Evolutionary conservation across 306 rosid genomes (phyloP), one percentile per base, ranked within the genome.

Genomic region (Cucumis melo): DNA sequence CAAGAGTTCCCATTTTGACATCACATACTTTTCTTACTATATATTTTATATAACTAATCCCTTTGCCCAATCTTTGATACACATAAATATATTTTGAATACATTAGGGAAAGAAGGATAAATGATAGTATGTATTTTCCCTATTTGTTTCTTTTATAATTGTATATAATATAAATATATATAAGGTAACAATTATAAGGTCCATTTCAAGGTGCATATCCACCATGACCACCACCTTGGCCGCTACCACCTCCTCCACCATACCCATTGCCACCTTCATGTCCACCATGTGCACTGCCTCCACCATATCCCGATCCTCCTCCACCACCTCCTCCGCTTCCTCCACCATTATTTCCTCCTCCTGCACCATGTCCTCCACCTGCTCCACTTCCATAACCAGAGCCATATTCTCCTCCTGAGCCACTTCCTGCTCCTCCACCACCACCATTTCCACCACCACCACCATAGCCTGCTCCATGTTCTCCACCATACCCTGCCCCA

Each of bases 341-440:
- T 7, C 75, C 75, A 0, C 38, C 75, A 2, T 0, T 20, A 10
- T 2, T 42, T 23, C 36, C 36, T 70, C 39, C 56, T 21, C 75
- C 75, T 15, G 21, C 57, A 6, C 57, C 75, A 23, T 70, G 56
- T 70, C 57, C 75, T 0, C 75, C 75, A 23, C 75, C 75, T 1
- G 38, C 75, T 44, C 75, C 75, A 0, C 20, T 24, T 0, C 75
- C 75, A 68, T 68, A 68, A 42, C 75, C 75, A 14, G 39, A 14
- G 5, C 75, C 74, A 12, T n/a, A 19, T 13, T 64, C 72, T 64
- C 34, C 75, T 42, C 58, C 58, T 6, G 75, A 36, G 2, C 75
- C 78, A 12, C 21, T 55, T 21, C 66, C 48, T 32, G 54, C 65
- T n/a, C 66, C 63, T n/a, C 78, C 78, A 32, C 78, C 78, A 0